Base-by-base conservation (phyloP, 2,329 filamentous ascomycete genomes). In the Colletotrichum chlorophyti region DNA sequence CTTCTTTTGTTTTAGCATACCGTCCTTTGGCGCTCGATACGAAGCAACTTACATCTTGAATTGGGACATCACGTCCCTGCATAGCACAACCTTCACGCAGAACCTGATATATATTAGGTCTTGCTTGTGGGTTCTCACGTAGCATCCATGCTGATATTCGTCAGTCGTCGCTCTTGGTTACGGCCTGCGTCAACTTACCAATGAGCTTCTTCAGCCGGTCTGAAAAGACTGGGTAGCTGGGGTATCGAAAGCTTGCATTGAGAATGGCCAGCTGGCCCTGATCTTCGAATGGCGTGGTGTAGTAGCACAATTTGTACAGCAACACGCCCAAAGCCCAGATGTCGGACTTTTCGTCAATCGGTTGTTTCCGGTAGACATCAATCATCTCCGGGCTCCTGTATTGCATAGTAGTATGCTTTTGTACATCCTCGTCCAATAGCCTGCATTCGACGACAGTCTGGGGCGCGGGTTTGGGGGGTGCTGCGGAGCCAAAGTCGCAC, bases 301-400 rank as follows among this genome's bases (percentile, higher is more conserved):
- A 99, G 76, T 98, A 99, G 79, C 95, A 99, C 61, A 99, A 82
- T 80, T 99, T 99, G 80, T 99, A 99, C 52, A 99, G 77, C 58
- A 99, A 79, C 37, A 99, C 95, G 5, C 95, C 95, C 61, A 99
- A 77, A 1, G 95, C 95, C 95, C 93, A 99, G 26, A 99, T 97
- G 73, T 99, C 95, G 45, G 93, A 96, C 79, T 99, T 99, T 77
- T 99, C 95, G 70, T 99, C 92, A 70, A 99, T 97, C 1, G 95
- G 93, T 67, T 93, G 91, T 74, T 96, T 97, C 63, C 93, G 84
- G 76, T 97, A 99, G 21, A 99, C 95, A 69, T 99, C 95, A 60
- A 99, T 89, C 95, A 99, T 99, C 76, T 99, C 95, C 6, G 95
- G 95, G 71, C 94, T 98, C 65, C 95, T 85, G 73, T 99, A 99